Percentiles rank a stretch among this genome's conserved stretches.
phyloP scores from a whole-genome alignment of 768 basidiomycete species.

The Pleurotus giganteus region DNA sequence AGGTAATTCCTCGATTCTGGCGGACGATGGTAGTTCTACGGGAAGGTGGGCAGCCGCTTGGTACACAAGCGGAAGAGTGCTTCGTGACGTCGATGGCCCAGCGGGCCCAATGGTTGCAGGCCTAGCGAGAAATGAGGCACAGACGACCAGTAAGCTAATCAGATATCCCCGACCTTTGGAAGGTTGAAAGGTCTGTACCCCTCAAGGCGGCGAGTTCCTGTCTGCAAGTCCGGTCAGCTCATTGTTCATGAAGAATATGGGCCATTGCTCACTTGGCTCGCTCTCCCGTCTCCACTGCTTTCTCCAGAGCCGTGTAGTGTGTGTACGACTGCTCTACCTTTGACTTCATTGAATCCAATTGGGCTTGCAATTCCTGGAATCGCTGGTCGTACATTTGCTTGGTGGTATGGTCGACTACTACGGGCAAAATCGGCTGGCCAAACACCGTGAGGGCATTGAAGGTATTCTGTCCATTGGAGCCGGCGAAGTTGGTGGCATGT shows the following conservation, averaged over 20 bases:
- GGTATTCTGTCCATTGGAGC: too few relatives aligned
- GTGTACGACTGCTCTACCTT: neutral
- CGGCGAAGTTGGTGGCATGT: too few relatives aligned
- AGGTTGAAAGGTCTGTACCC: too few relatives aligned
- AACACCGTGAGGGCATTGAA: neutral
- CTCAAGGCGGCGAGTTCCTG: conserved; percentile 1
- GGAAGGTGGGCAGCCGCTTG: too few relatives aligned
- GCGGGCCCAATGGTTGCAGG: too few relatives aligned
- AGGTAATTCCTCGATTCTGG: conserved; percentile 3
- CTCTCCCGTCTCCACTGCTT: conserved; percentile 11
- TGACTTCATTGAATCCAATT: neutral
- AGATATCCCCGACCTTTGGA: too few relatives aligned
- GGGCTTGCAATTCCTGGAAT: conserved; percentile 5
- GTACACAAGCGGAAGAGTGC: too few relatives aligned
- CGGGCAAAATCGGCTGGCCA: neutral
- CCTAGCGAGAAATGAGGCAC: too few relatives aligned
- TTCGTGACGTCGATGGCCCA: too few relatives aligned
- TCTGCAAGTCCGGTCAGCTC: neutral
- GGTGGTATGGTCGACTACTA: neutral
- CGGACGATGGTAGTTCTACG: neutral
- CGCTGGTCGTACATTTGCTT: conserved; percentile 1
- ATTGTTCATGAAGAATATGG: neutral
- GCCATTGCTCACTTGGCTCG: conserved; percentile 8
- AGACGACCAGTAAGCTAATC: too few relatives aligned
- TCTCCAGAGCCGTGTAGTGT: conserved; percentile 2